Evolutionary conservation across 306 rosid genomes (phyloP), one percentile per base, ranked within the genome.

Genomic region (Begonia masoniana): DNA sequence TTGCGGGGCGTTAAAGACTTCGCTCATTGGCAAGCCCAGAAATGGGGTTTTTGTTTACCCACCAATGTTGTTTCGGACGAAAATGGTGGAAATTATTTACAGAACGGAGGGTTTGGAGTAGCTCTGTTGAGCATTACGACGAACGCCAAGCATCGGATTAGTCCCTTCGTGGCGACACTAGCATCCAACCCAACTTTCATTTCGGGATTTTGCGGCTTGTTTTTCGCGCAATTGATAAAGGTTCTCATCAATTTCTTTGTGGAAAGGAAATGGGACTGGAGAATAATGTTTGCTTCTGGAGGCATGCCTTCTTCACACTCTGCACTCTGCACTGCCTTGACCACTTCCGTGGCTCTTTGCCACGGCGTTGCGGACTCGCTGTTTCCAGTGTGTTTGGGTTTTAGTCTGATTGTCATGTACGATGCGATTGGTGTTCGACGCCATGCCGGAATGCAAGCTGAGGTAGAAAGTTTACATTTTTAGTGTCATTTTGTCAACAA

Each of bases 231-330:
- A 41, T 85, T 80, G 12, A 59, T 54, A 10, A 88, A 84, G 62
- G 71, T 88, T 12, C 16, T 84, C 10, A 64, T 88, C 70, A 83
- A 78, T 61, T 84, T 84, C 76, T 76, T 76, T 39, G 67, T 82
- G 39, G 95, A 82, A 59, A 66, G 74, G 63, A 85, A 76, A 64
- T 88, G 95, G 97, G 47, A 76, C 56, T 76, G 62, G 60, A 70
- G 69, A 19, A 51, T 88, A 0, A 16, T 79, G 55, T 84, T 15
- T 68, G 76, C 83, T 2, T 81, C 83, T 3, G 96, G 94, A 0
- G 96, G 96, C 19, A 84, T 88, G 95, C 97, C 95, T n/a, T 88
- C 95, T 16, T 88, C 97, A 13, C 96, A 84, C 60, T 76, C 94
- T 13, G 84, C 97, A 0, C 65, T 88, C 57, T 88, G 97, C 59